Evolutionary conservation across 2,329 filamentous ascomycete genomes (phyloP).

Genomic region (Colletotrichum sublineola): DNA sequence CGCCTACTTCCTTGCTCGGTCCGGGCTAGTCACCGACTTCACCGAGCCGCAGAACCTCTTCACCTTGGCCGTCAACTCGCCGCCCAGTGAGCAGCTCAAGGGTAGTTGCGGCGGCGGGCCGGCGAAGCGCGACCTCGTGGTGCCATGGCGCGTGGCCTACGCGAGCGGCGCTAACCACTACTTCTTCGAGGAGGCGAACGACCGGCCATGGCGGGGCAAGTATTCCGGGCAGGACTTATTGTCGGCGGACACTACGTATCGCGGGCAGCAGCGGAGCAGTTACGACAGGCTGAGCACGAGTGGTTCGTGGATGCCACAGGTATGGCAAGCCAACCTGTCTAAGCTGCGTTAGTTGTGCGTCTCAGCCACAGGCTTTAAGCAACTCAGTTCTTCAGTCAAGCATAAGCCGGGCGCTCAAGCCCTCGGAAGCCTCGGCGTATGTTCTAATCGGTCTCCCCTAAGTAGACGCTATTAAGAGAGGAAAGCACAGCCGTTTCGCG

Average conservation of each 20-base stretch:
- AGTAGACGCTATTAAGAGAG: neutral
- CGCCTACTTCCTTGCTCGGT: constrained; percentile 67
- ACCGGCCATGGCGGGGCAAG: constrained; percentile 47
- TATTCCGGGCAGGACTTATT: constrained; percentile 41
- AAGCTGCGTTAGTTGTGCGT: neutral
- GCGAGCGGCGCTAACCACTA: constrained; percentile 56
- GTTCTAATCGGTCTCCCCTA: neutral
- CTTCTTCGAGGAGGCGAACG: constrained; percentile 57
- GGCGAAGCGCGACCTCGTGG: constrained; percentile 51
- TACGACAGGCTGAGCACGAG: constrained; percentile 47
- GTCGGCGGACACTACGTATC: constrained; percentile 23
- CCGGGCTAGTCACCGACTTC: constrained; percentile 80
- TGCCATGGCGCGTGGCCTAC: constrained; percentile 59
- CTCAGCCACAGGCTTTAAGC: neutral
- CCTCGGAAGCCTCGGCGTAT: neutral
- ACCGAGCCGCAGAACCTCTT: constrained; percentile 84
- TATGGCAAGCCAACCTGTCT: neutral
- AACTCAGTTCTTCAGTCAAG: neutral
- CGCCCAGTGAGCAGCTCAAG: constrained; percentile 53
- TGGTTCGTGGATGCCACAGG: constrained; percentile 56
- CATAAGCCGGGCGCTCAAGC: neutral
- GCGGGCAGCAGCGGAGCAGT: constrained; percentile 43
- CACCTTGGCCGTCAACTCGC: constrained; percentile 74
- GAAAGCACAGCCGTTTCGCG: neutral
- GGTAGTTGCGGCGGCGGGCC: constrained; percentile 57